These are phyloP conservation scores for Pyracantha coccinea DNA, from an alignment of 331 rosid genomes.

Conservation along the genomic window DNA sequence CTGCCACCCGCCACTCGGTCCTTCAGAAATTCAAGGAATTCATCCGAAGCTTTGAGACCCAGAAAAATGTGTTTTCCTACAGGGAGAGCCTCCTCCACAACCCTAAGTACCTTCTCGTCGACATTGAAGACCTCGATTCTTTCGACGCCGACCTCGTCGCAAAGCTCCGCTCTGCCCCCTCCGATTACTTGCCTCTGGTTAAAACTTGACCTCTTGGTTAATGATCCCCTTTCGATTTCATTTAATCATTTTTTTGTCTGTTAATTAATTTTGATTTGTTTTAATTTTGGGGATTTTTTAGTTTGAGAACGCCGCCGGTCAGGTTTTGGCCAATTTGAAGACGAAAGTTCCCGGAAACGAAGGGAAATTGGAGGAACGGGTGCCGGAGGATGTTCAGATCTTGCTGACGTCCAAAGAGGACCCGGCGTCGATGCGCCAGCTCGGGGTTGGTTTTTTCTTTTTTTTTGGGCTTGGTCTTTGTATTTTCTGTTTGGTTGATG, in stretches of 20 bases:
- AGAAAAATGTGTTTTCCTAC: slow-evolving; percentile 66
- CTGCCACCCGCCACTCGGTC: slow-evolving; percentile 55
- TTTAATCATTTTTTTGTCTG: neutral
- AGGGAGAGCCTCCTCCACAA: slow-evolving; percentile 73
- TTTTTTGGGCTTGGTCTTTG: neutral
- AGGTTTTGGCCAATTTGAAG: slow-evolving; percentile 73
- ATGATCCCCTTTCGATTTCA: neutral
- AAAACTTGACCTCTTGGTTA: neutral
- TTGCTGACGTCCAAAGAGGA: slow-evolving; percentile 88
- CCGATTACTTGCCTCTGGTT: slow-evolving; percentile 80
- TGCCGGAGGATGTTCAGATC: slow-evolving; percentile 80
- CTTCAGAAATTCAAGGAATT: slow-evolving; percentile 87
- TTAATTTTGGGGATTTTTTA: slow-evolving; percentile 7
- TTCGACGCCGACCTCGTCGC: slow-evolving; percentile 74
- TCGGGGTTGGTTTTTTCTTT: slow-evolving; percentile 52
- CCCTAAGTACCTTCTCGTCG: slow-evolving; percentile 52
- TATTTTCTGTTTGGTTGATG: neutral
- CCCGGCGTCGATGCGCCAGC: slow-evolving; percentile 62
- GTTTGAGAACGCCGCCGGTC: slow-evolving; percentile 96
- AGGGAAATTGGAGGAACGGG: slow-evolving; percentile 82
- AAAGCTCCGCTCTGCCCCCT: slow-evolving; percentile 74
- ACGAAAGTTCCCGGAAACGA: slow-evolving; percentile 78
- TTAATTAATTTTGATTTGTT: neutral
- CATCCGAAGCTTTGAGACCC: slow-evolving; percentile 76
- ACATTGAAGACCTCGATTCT: slow-evolving; percentile 67